Conservation (phyloP, 441 rosid genomes). For the Euphorbia schlechtendalii region DNA sequence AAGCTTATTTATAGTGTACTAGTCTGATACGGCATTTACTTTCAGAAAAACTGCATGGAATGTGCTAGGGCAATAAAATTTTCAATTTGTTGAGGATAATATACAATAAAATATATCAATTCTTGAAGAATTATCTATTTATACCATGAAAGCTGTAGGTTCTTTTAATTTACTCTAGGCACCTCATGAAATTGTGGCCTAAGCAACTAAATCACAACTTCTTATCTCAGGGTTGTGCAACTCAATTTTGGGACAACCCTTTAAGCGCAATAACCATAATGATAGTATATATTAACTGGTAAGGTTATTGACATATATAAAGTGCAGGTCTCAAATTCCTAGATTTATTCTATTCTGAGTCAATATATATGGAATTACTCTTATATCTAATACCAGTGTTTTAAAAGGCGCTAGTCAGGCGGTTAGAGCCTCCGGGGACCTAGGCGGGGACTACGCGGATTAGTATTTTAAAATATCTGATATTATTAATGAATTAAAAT, state of each 20-base stretch:
- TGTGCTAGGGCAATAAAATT: background rate
- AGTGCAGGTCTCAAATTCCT: background rate
- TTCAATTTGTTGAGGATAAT: background rate
- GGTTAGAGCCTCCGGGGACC: too few species aligned
- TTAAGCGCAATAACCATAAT: too few species aligned
- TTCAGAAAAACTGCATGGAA: constrained; percentile 3
- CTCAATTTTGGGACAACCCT: background rate
- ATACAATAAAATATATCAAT: background rate
- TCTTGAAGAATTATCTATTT: background rate
- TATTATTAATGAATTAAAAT: too few species aligned
- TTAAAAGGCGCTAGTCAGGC: too few species aligned
- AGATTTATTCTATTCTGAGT: background rate
- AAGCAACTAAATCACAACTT: background rate
- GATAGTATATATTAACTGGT: too few species aligned
- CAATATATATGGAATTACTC: background rate
- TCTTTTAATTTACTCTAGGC: background rate
- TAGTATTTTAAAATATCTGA: too few species aligned
- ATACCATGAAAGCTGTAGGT: background rate
- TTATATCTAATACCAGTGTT: too few species aligned
- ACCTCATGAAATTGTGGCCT: background rate
- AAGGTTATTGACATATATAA: background rate
- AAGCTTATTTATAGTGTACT: background rate
- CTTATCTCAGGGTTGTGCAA: background rate
- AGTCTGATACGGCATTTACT: background rate
- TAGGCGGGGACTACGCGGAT: too few species aligned